phyloP scores from a whole-genome alignment of 2,329 filamentous ascomycete genomes.

The Corinectria fuckeliana region DNA sequence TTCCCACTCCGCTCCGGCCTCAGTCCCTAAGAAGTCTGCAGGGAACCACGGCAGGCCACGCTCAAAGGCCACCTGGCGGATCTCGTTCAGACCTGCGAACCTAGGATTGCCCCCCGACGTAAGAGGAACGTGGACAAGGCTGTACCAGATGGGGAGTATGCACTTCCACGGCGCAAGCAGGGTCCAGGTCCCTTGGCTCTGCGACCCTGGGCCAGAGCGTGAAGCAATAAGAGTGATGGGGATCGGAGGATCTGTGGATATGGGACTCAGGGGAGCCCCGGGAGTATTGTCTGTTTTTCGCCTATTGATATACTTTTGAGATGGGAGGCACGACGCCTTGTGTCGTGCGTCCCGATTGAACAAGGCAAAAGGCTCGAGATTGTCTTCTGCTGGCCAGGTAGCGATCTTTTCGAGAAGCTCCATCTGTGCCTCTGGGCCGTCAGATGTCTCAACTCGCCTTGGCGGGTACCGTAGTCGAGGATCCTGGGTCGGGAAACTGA shows the following conservation, averaged over 20 bases:
- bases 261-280: conserved; percentile 65
- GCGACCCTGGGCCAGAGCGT: conserved; percentile 53
- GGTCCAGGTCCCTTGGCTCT: conserved; percentile 76
- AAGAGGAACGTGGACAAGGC: conserved; percentile 80
- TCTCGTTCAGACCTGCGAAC: conserved; percentile 82
- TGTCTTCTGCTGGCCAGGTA: conserved; percentile 69
- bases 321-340: conserved; percentile 68
- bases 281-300: conserved; percentile 70
- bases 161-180: conserved; percentile 91
- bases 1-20: conserved; percentile 82
- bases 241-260: conserved; percentile 73
- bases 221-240: conserved; percentile 75
- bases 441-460: conserved; percentile 54
- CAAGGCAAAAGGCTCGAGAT: conserved; percentile 57
- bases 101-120: conserved; percentile 80
- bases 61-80: conserved; percentile 83
- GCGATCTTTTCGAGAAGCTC: conserved; percentile 66
- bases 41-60: conserved; percentile 82
- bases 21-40: conserved; percentile 80
- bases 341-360: conserved; percentile 74
- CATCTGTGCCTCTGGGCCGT: conserved; percentile 45
- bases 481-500: conserved; percentile 78
- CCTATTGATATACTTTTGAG: conserved; percentile 82
- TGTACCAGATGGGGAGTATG: conserved; percentile 84
- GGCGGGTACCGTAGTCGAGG: conserved; percentile 83